Percentiles rank a stretch among this genome's conserved stretches.
These are phyloP conservation scores for Aspergillus funiculosus DNA, from an alignment of 495 filamentous ascomycete species.

Conservation along the genomic window DNA sequence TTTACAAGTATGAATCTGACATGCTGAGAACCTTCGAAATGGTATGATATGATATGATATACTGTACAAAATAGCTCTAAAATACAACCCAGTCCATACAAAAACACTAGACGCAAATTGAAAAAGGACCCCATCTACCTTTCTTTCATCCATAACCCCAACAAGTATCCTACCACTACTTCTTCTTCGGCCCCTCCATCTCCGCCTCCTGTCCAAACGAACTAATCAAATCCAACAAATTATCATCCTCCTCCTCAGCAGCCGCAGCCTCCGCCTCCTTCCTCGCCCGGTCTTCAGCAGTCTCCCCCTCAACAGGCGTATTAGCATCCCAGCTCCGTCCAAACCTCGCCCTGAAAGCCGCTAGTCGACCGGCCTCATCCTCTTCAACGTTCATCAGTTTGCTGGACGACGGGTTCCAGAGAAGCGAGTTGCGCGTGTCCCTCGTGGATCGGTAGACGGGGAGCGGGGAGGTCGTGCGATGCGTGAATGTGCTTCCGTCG, in stretches of 20 bases:
- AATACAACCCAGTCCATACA: constrained; percentile 10
- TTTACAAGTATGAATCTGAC: too few species aligned
- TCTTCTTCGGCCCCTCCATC: constrained; percentile 29
- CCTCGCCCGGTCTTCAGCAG: constrained; percentile 2
- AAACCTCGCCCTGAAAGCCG: constrained; percentile 77
- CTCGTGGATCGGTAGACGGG: constrained; percentile 72
- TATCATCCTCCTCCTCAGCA: constrained; percentile 48
- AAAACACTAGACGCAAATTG: constrained; percentile 5
- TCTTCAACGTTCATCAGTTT: constrained; percentile 81
- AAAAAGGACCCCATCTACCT: neutral
- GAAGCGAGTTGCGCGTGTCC: constrained; percentile 77
- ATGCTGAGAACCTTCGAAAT: constrained; percentile 3
- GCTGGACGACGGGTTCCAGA: constrained; percentile 83
- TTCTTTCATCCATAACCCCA: neutral
- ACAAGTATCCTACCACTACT: constrained; percentile 1
- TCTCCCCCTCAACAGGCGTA: constrained; percentile 25
- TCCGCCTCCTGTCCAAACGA: constrained; percentile 48
- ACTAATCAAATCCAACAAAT: constrained; percentile 65
- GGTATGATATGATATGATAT: constrained; percentile 13
- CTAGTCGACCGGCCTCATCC: constrained; percentile 88
- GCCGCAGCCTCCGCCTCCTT: constrained; percentile 28
- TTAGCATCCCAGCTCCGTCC: constrained; percentile 75
- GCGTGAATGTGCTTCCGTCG: constrained; percentile 83
- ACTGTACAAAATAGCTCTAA: constrained; percentile 16
- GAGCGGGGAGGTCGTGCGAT: constrained; percentile 79